Conservation (phyloP, 2,329 filamentous ascomycete species). For the Colletotrichum sp. region DNA sequence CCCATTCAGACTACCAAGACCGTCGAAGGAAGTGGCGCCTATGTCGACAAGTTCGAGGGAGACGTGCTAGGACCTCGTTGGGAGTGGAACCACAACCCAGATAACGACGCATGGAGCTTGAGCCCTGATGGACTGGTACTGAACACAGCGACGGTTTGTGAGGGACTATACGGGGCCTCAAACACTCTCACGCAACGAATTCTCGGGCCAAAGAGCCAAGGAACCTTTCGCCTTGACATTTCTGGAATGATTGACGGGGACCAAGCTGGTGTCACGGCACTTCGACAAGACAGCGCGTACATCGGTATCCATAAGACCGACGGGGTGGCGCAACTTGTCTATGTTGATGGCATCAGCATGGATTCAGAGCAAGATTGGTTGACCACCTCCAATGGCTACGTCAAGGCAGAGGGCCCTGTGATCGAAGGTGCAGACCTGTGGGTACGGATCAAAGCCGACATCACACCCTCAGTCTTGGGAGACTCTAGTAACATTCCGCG, state of each 20-base stretch:
- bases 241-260: not conserved
- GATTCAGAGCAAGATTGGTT: not conserved
- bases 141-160: conserved; percentile 52
- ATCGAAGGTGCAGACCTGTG: conserved; percentile 2
- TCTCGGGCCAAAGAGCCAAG: not conserved
- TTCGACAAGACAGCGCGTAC: not conserved
- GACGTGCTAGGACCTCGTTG: conserved; percentile 46
- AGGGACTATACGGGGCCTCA: conserved; percentile 47
- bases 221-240: not conserved
- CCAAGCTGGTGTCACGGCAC: not conserved
- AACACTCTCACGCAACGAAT: conserved; percentile 34
- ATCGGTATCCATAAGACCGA: not conserved
- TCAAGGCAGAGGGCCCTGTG: not conserved
- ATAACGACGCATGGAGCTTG: conserved; percentile 36
- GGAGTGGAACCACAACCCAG: conserved; percentile 68
- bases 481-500: not conserved
- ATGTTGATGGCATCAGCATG: not conserved
- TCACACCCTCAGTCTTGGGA: conserved; percentile 19
- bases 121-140: conserved; percentile 39
- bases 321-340: not conserved
- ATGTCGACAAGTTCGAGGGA: conserved; percentile 28
- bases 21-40: not conserved
- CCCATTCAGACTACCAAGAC: conserved; percentile 32
- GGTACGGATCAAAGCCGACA: conserved; percentile 24
- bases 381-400: not conserved